Evolutionary conservation across 129 eudicot species (phyloP), one percentile per base, ranked within the genome.

Genomic region (Chrysanthemum lavandulifolium): DNA sequence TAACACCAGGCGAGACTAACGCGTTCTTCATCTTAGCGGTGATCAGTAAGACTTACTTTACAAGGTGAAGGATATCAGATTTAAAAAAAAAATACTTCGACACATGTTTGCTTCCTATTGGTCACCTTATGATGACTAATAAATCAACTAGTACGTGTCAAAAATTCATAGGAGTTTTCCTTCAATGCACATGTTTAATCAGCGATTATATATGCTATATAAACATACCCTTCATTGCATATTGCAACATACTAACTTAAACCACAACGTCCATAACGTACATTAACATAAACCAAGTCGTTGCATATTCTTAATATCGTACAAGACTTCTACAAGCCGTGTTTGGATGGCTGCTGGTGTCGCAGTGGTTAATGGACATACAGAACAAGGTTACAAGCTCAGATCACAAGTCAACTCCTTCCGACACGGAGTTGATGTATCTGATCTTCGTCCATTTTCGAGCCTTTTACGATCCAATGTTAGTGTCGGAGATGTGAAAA

Each of bases 261-360:
- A 0, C 0, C 14, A 52, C 5, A 52, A 52, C 15, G 21, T 3
- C 2, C n/a, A 53, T 40, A 6, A 5, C 45, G 8, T 36, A 5
- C 9, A 40, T 6, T 53, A 12, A 16, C 23, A 14, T 2, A 15
- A n/a, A 18, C 4, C 29, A n/a, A n/a, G 0, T 13, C 60, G 3
- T 3, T 2, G 0, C 25, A 56, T 2, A 56, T 33, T 33, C 10
- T 57, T 6, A 57, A 6, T 15, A 7, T n/a, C 21, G 3, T 5
- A n/a, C 8, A 5, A n/a, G 23, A 56, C 63, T 15, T 18, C 31
- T 15, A 18, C 10, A 18, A 18, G 63, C 27, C 31, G 63, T 16
- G 63, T 58, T 1, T 58, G 33, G 63, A 58, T 58, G 63, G 63
- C 63, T 16, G 63, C 63, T 5, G 63, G 63, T 58, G 63, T 58